phyloP scores from a whole-genome alignment of 2,329 filamentous ascomycete genomes.

The Polytolypa hystricis region DNA sequence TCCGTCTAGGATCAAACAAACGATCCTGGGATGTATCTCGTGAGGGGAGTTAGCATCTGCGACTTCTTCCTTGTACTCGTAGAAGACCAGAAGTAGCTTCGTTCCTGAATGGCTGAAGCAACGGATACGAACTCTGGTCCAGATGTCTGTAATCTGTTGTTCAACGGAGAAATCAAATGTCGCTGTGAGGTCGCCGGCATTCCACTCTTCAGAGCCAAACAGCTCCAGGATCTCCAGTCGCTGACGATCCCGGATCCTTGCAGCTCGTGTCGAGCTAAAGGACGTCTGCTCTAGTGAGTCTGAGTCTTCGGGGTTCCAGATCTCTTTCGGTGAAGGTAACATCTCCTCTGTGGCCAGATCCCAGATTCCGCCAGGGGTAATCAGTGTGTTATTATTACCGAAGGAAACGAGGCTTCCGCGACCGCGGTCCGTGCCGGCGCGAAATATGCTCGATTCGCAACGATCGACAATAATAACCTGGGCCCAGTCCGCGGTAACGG shows the following conservation, averaged over 20 bases:
- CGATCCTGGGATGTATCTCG: neutral
- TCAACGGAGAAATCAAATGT: slow-evolving; percentile 1
- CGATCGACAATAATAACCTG: slow-evolving; percentile 5
- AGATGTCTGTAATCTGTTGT: slow-evolving; percentile 1
- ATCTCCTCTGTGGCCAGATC: slow-evolving; percentile 4
- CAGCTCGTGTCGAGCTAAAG: slow-evolving; percentile 5
- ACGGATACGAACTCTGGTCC: slow-evolving; percentile 3
- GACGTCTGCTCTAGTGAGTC: slow-evolving; percentile 1
- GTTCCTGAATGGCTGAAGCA: slow-evolving; percentile 2
- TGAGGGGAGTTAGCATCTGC: neutral
- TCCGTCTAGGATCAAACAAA: neutral
- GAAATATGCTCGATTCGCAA: slow-evolving; percentile 4
- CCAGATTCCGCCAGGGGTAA: slow-evolving; percentile 4
- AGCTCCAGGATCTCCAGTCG: slow-evolving; percentile 1
- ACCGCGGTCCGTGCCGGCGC: neutral
- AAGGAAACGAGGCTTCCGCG: slow-evolving; percentile 3
- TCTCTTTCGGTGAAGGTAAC: neutral
- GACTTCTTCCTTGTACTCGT: neutral
- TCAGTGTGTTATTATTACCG: slow-evolving; percentile 1
- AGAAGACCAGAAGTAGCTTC: slow-evolving; percentile 3
- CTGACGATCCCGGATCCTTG: slow-evolving; percentile 3
- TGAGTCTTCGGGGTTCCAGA: slow-evolving; percentile 2
- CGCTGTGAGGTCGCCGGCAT: slow-evolving; percentile 1
- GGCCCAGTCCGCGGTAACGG: slow-evolving; percentile 4
- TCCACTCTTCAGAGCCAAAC: slow-evolving; percentile 3